Percentiles rank a stretch among this genome's conserved stretches.
Evolutionary conservation across 495 filamentous ascomycete genomes (phyloP).

Genomic region (Penicillium bovifimosum): DNA sequence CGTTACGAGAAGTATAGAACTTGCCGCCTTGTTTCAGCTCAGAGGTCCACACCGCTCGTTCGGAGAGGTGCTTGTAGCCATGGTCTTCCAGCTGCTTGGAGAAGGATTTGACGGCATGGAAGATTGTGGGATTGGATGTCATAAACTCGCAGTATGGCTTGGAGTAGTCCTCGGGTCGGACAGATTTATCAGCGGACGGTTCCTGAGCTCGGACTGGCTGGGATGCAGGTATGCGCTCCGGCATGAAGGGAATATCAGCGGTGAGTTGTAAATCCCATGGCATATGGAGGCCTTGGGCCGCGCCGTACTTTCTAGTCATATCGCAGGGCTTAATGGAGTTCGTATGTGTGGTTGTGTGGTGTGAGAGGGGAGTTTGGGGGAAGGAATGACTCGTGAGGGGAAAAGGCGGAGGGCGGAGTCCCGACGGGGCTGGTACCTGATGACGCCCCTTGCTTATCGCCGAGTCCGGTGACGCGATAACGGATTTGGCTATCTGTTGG

Average conservation of each 20-base stretch:
- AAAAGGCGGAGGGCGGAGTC: constrained; percentile 23
- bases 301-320: constrained; percentile 27
- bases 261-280: constrained; percentile 22
- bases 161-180: constrained; percentile 57
- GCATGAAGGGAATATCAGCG: constrained; percentile 12
- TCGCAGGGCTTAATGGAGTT: not conserved
- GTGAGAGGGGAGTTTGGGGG: constrained; percentile 7
- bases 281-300: constrained; percentile 17
- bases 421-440: constrained; percentile 9
- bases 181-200: constrained; percentile 13
- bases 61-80: constrained; percentile 73
- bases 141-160: constrained; percentile 86
- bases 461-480: constrained; percentile 13
- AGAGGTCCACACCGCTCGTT: constrained; percentile 71
- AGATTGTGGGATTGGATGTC: constrained; percentile 84
- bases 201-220: constrained; percentile 9
- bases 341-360: not conserved
- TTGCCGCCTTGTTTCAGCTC: constrained; percentile 75
- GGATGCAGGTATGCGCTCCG: constrained; percentile 7
- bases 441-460: constrained; percentile 20
- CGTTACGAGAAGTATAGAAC: constrained; percentile 84
- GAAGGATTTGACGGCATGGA: constrained; percentile 77
- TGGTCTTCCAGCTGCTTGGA: constrained; percentile 60
- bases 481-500: not conserved
- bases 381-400: constrained; percentile 20